Conservation (phyloP, 768 basidiomycete genomes). For the Baorangia bicolor region DNA sequence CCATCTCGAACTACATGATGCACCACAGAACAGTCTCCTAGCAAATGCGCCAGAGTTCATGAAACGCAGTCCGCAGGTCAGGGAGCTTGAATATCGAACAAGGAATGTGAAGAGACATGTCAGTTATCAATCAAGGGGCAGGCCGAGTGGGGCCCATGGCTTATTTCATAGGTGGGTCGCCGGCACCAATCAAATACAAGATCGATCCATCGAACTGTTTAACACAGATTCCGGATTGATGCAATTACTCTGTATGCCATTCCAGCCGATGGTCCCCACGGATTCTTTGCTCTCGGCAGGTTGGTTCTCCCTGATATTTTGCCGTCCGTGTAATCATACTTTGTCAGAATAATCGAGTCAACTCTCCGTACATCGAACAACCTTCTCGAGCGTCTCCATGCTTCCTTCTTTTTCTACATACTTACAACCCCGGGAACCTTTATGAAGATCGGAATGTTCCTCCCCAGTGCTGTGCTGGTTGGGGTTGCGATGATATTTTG, state of each 20-base stretch:
- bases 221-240: slow-evolving; percentile 83
- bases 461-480: slow-evolving; percentile 84
- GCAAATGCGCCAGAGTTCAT: slow-evolving; percentile 49
- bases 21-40: slow-evolving; percentile 34
- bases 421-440: slow-evolving; percentile 54
- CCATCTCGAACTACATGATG: slow-evolving; percentile 54
- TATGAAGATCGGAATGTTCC: slow-evolving; percentile 86
- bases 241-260: slow-evolving; percentile 88
- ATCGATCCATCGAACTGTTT: neutral
- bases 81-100: slow-evolving; percentile 56
- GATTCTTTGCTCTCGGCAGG: slow-evolving; percentile 92
- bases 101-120: slow-evolving; percentile 71
- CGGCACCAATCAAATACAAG: slow-evolving; percentile 16
- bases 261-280: slow-evolving; percentile 89
- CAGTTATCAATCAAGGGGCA: slow-evolving; percentile 73
- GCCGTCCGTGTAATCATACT: neutral
- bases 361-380: slow-evolving; percentile 90
- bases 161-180: slow-evolving; percentile 74
- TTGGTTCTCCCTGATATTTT: slow-evolving; percentile 34
- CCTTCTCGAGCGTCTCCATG: slow-evolving; percentile 91
- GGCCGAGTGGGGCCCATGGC: slow-evolving; percentile 85
- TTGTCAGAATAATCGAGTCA: slow-evolving; percentile 74
- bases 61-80: slow-evolving; percentile 42
- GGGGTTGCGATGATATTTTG: slow-evolving; percentile 84
- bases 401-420: slow-evolving; percentile 97